A percentile compares a stretch with the other conserved stretches of the same genome.
These are phyloP conservation scores for Fusarium ambrosium DNA, from an alignment of 2,329 filamentous ascomycete genomes.

Conservation along the genomic window DNA sequence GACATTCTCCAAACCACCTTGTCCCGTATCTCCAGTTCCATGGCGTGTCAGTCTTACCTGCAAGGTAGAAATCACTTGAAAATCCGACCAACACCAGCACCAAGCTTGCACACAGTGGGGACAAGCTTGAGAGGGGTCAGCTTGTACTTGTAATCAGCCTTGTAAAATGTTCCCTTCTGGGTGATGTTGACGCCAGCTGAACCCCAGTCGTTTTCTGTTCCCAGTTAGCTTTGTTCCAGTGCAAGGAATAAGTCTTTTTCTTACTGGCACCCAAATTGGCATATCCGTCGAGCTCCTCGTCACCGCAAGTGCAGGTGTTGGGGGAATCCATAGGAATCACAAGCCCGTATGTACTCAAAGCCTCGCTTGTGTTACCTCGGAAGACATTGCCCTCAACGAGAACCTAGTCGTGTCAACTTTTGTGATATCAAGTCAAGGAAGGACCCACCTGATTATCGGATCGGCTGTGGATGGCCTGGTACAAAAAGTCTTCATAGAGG, in stretches of 20 bases:
- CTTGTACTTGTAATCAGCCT: slow-evolving; percentile 63
- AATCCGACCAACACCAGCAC: slow-evolving; percentile 62
- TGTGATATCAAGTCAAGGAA: fast-evolving
- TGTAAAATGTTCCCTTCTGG: slow-evolving; percentile 62
- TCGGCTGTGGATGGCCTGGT: slow-evolving; percentile 64
- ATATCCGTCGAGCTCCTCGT: slow-evolving; percentile 67
- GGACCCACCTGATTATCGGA: slow-evolving; percentile 55
- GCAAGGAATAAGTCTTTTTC: slow-evolving; percentile 33
- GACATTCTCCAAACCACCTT: neutral
- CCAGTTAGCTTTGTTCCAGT: slow-evolving; percentile 44
- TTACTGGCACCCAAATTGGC: slow-evolving; percentile 66
- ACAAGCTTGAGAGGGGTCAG: slow-evolving; percentile 62
- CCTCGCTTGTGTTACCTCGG: slow-evolving; percentile 60
- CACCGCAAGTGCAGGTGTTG: slow-evolving; percentile 66
- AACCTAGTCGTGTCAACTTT: slow-evolving; percentile 47
- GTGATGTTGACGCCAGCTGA: slow-evolving; percentile 65
- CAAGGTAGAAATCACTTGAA: slow-evolving; percentile 8
- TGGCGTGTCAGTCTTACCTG: neutral
- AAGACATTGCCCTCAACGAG: slow-evolving; percentile 65
- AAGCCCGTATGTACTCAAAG: slow-evolving; percentile 64
- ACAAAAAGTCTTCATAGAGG: slow-evolving; percentile 60
- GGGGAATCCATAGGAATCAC: slow-evolving; percentile 69
- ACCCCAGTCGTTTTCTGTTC: slow-evolving; percentile 61
- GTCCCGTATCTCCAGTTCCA: neutral
- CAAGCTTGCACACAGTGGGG: slow-evolving; percentile 56